Conservation (phyloP, 176 grass and related monocot species). For the Canna indica region DNA sequence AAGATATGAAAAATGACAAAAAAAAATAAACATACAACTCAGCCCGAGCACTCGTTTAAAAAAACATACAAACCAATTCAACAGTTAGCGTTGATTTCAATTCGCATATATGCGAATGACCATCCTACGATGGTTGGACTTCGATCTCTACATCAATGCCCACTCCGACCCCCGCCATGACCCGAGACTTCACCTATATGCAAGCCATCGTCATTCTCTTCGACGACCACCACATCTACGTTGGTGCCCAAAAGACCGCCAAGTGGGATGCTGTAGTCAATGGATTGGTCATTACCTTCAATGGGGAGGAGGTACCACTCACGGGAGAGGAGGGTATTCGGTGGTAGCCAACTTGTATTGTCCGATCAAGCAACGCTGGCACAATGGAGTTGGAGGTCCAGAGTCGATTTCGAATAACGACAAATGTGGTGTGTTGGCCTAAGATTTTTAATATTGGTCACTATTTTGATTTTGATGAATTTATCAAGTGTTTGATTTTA, state of each 20-base stretch:
- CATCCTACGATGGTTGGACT: conserved; percentile 9
- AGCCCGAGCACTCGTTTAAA: too few relatives aligned
- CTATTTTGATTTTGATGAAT: too few relatives aligned
- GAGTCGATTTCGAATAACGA: conserved; percentile 17
- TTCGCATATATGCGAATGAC: too few relatives aligned
- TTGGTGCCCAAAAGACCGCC: conserved; percentile 22
- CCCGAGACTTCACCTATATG: conserved; percentile 33
- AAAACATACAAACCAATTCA: too few relatives aligned
- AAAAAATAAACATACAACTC: too few relatives aligned
- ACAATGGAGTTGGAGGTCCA: conserved; percentile 9
- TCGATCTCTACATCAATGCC: conserved; percentile 29
- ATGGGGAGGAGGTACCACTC: conserved; percentile 9
- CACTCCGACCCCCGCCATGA: conserved; percentile 23
- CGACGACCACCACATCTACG: conserved; percentile 21
- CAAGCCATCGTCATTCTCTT: conserved; percentile 25
- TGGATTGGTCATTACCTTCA: conserved; percentile 8
- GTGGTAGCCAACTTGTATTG: conserved; percentile 12
- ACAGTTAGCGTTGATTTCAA: too few relatives aligned
- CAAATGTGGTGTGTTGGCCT: conserved; percentile 9
- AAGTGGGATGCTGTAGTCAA: conserved; percentile 25
- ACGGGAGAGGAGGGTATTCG: conserved; percentile 10
- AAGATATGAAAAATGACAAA: too few relatives aligned
- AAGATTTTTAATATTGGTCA: too few relatives aligned
- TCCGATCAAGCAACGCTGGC: conserved; percentile 14
- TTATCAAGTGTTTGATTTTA: too few relatives aligned